Evolutionary conservation across 345 rosid species (phyloP), one percentile per base, ranked within the genome.

Genomic region (Melaleuca quinquenervia): DNA sequence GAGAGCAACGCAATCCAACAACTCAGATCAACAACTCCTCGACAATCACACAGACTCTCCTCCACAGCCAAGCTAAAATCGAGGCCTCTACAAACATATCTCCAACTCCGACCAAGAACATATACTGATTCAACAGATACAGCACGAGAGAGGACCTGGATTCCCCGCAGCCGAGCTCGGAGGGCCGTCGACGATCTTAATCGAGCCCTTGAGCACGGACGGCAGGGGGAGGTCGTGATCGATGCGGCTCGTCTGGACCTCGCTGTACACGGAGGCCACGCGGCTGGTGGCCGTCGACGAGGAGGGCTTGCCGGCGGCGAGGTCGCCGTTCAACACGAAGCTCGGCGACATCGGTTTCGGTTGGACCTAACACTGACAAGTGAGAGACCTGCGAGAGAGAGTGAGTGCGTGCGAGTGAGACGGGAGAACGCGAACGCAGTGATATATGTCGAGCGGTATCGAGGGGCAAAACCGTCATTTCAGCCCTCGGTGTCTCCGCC

Each of bases 121-220:
- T 82, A 52, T 78, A 85, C 50, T 64, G 14, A 58, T 21, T 49
- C 83, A 82, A 82, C 51, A 83, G 51, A 22, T 56, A 76, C 41
- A 26, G 82, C 50, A 20, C 13, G 80, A 41, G 9, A 85, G 24
- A 8, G 58, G 27, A 95, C 99, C 99, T 62, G 99, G 97, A 88
- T 93, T 96, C 51, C 99, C 99, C 24, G 99, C 97, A 82, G 99
- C 95, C 21, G 99, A 93, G 88, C 99, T 96, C 26, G 95, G 92
- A 20, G 97, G 95, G 14, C 99, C 99, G 15, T 98, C 95, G 88
- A 96, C 94, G 92, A 95, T 85, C 87, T 90, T 90, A 93, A 95
- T 95, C 44, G 96, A 89, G 55, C 86, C 91, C 82, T 83, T 90
- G 51, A 98, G 91, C 21, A 96, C 98, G 29, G 97, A 95, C 87